Base-by-base conservation (phyloP, 2,329 filamentous ascomycete species). In the Biscogniauxia mediterranea region DNA sequence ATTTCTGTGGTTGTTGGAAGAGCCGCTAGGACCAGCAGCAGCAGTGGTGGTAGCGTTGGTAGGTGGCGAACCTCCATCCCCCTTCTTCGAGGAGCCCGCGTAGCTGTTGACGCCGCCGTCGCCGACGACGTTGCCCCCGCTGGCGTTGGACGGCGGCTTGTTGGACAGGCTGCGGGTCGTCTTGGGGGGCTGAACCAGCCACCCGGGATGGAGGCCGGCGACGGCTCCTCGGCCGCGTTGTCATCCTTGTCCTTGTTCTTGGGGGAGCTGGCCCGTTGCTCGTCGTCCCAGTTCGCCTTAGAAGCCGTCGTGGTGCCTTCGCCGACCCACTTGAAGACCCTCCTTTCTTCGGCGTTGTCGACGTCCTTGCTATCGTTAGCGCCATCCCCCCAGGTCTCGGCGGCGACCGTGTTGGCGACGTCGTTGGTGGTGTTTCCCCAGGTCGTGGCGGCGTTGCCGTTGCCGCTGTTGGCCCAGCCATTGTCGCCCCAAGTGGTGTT, bases 101-200 rank as follows among this genome's bases (percentile, higher is more conserved):
- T 32, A 55, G 55, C 50, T 46, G 52, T 54, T 49, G 46, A 15
- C 57, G 15, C 19, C 32, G 26, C 50, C 50, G 11, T 19, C 50
- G 9, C 19, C 50, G 11, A 52, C 61, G 26, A 64, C 61, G 49
- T 66, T 64, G 54, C 62, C 59, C 3, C 59, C 58, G 54, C 58
- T 58, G 6, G 38, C 50, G 20, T 42, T 54, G n/a, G 42, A 38
- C 26, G 60, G 55, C 21, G 55, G 17, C 19, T 46, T 11, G 17
- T 23, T 51, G 20, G 49, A 55, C 23, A 17, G n/a, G 19, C 60
- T 57, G 20, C 8, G 13, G 20, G 42, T 19, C 20, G 63, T 62
- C 20, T 5, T 46, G 9, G 59, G n/a, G 58, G 54, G 20, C 58
- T 62, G 19, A 58, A 49, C 58, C 57, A 65, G 20, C 50, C 25